Percentiles rank a stretch among this genome's conserved stretches.
phyloP scores from a whole-genome alignment of 164 flowering plant genomes.

The Macadamia tetraphylla region DNA sequence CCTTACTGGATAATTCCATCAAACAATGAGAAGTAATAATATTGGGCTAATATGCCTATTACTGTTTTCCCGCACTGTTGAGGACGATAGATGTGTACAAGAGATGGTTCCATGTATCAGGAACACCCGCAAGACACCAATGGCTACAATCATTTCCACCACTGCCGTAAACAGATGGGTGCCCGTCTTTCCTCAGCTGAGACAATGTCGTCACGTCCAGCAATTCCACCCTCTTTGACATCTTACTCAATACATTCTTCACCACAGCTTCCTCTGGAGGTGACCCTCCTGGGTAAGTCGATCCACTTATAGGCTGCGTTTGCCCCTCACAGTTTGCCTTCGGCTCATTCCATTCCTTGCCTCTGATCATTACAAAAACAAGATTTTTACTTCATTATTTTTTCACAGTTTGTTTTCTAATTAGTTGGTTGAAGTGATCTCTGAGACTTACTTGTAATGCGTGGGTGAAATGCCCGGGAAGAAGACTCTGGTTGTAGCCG shows the following conservation, averaged over 20 bases:
- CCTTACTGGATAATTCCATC: too few relatives aligned
- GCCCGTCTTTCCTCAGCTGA: constrained; percentile 39
- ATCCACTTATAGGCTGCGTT: constrained; percentile 14
- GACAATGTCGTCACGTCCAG: constrained; percentile 32
- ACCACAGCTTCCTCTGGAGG: constrained; percentile 29
- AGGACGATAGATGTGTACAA: constrained; percentile 25
- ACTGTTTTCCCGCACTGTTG: too few relatives aligned
- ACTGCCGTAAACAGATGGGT: constrained; percentile 31
- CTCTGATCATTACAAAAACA: constrained; percentile 7
- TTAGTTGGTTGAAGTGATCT: too few relatives aligned
- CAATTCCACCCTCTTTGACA: constrained; percentile 25
- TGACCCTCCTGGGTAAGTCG: constrained; percentile 18
- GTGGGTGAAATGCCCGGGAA: neutral
- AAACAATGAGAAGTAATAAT: too few relatives aligned
- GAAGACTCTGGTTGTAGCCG: neutral
- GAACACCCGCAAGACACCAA: constrained; percentile 51
- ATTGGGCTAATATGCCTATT: too few relatives aligned
- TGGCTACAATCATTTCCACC: constrained; percentile 42
- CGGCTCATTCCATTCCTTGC: constrained; percentile 23
- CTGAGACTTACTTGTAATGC: neutral
- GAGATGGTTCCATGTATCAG: constrained; percentile 48
- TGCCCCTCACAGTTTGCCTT: constrained; percentile 17
- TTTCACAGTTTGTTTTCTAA: too few relatives aligned
- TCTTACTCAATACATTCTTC: constrained; percentile 19
- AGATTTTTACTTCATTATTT: too few relatives aligned